Percentiles rank a stretch among this genome's conserved stretches.
Evolutionary conservation across 805 yeast genomes (phyloP).

Genomic region (Clavispora asparagi): DNA sequence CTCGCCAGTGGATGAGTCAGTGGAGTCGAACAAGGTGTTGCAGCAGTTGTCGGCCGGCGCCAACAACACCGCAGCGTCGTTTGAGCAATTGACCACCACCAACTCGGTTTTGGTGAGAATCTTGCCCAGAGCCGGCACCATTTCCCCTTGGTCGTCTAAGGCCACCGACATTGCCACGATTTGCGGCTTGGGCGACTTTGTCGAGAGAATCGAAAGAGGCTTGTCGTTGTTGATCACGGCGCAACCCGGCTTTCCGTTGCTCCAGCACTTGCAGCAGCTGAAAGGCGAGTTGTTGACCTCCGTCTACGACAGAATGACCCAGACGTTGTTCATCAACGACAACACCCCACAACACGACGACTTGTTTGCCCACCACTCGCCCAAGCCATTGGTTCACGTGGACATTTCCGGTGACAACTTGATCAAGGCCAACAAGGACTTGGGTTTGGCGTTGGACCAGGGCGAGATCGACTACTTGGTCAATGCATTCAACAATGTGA

Average conservation of each 20-base stretch:
- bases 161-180: conserved; percentile 92
- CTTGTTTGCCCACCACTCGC: conserved; percentile 70
- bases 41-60: conserved; percentile 28
- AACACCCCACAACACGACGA: conserved; percentile 63
- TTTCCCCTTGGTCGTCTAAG: conserved; percentile 98
- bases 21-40: conserved; percentile 38
- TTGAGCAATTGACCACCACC: conserved; percentile 4
- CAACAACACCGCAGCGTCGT: conserved; percentile 2
- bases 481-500: conserved; percentile 68
- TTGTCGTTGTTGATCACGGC: conserved; percentile 56
- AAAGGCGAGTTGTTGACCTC: conserved; percentile 58
- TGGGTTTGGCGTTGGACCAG: conserved; percentile 91
- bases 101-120: conserved; percentile 60
- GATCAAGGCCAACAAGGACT: conserved; percentile 66
- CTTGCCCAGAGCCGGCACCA: conserved; percentile 91
- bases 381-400: conserved; percentile 77
- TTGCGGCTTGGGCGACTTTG: conserved; percentile 68
- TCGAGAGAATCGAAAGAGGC: conserved; percentile 91
- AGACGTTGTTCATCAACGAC: conserved; percentile 51
- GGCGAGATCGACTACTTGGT: conserved; percentile 90
- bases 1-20: conserved; percentile 50
- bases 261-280: conserved; percentile 33
- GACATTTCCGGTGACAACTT: conserved; percentile 63
- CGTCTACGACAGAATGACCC: conserved; percentile 94
- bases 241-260: conserved; percentile 60